Evolutionary conservation across 441 rosid species (phyloP), one percentile per base, ranked within the genome.

Genomic region (Hura crepitans): DNA sequence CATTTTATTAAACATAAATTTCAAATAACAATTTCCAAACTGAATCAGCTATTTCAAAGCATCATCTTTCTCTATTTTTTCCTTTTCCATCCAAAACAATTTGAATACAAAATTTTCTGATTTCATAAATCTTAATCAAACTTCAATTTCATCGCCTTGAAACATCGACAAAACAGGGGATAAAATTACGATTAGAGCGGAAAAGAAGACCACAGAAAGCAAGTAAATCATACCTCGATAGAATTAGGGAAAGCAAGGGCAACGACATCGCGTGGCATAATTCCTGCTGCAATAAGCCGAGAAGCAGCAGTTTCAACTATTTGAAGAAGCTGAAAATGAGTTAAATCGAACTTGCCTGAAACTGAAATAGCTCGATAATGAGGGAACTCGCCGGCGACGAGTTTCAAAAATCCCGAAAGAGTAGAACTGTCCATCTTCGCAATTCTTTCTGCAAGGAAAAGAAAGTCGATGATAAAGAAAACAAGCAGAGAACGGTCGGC

Each of bases 211-310:
- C 9, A 6, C 14, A 65, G 8, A 12, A 58, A 50, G 6, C 2
- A 53, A 31, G 2, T 15, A 20, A 7, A 76, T n/a, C 37, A 33
- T 71, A 88, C 95, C 96, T 92, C 97, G 65, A 89, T 79, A 18
- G 84, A 71, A 75, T 88, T 89, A 12, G 90, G 89, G 74, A 92
- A 92, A 20, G 94, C 80, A 51, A 92, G 91, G 20, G 97, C 97
- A 39, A 92, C 96, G 8, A 89, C 94, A 62, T 92, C 94, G 14
- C 94, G 94, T n/a, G 91, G 80, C 17, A 79, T 71, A 68, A 89
- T 76, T 1, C 94, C 96, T 2, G 83, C 72, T 12, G 85, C 77
- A 25, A 80, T 81, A 31, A 92, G 94, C 33, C 77, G 79, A 56
- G 88, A 77, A 55, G 97, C 91, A 62, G 94, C 91, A 5, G 68